Percentiles rank a stretch among this genome's conserved stretches.
Conservation (phyloP, 148 eudicot genomes). For the Oxyria digyna region DNA sequence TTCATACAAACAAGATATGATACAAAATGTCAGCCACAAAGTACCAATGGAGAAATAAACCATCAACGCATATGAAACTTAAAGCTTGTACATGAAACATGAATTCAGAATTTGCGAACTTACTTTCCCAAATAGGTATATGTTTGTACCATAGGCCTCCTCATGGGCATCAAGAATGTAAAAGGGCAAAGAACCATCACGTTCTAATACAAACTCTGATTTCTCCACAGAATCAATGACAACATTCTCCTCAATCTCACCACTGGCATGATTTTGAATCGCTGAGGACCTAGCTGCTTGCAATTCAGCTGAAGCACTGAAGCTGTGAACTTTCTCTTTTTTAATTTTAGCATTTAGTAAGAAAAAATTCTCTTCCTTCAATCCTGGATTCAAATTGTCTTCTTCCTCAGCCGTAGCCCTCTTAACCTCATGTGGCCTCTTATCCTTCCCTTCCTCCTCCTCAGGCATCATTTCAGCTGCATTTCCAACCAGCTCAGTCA, state of each 20-base stretch:
- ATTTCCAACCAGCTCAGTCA: constrained; percentile 1
- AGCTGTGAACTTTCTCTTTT: constrained; percentile 43
- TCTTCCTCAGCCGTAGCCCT: neutral
- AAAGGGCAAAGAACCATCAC: constrained; percentile 77
- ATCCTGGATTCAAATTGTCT: neutral
- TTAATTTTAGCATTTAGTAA: constrained; percentile 67
- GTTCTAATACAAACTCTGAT: constrained; percentile 51
- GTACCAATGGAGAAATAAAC: neutral
- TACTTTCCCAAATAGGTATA: constrained; percentile 96
- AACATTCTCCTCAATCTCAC: constrained; percentile 11
- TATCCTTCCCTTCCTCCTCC: neutral
- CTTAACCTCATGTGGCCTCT: neutral
- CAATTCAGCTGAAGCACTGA: constrained; percentile 58
- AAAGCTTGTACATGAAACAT: neutral
- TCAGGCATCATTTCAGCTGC: constrained; percentile 8
- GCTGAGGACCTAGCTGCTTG: constrained; percentile 40
- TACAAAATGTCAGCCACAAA: constrained; percentile 7
- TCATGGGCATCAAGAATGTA: constrained; percentile 84
- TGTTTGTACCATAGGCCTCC: constrained; percentile 53
- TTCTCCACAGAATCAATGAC: constrained; percentile 32
- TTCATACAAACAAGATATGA: constrained; percentile 19
- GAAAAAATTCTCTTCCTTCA: constrained; percentile 21
- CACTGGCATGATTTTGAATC: constrained; percentile 14
- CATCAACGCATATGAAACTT: neutral
- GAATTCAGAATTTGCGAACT: constrained; percentile 1